Conservation (phyloP, 352 stramenopile species). For the Thalassiosira allenii region DNA sequence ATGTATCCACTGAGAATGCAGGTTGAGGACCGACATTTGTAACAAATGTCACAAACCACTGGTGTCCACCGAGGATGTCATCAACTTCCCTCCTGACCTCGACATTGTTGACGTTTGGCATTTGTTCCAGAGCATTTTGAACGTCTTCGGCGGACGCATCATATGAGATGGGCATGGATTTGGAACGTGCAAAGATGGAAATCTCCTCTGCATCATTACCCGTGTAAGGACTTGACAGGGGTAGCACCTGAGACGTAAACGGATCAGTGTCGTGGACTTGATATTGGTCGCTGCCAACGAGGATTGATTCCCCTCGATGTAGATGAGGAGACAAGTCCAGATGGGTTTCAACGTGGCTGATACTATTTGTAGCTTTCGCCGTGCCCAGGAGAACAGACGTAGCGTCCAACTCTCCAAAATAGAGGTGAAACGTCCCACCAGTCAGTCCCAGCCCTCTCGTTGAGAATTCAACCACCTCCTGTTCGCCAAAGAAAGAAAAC, state of each 20-base stretch:
- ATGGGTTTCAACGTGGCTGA: conserved; percentile 86
- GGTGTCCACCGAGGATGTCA: conserved; percentile 58
- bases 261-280: conserved; percentile 84
- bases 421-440: conserved; percentile 77
- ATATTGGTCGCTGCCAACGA: conserved; percentile 87
- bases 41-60: conserved; percentile 91
- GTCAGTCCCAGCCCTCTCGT: conserved; percentile 52
- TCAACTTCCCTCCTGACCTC: conserved; percentile 67
- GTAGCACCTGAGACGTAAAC: conserved; percentile 87
- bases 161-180: conserved; percentile 72
- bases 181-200: conserved; percentile 58
- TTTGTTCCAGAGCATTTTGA: conserved; percentile 75
- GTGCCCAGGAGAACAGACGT: conserved; percentile 68
- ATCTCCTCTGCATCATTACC: conserved; percentile 59
- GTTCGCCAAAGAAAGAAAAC: conserved; percentile 59
- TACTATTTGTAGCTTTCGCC: conserved; percentile 60
- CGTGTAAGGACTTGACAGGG: conserved; percentile 85
- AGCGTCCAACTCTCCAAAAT: conserved; percentile 72
- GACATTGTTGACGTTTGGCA: conserved; percentile 79
- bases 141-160: conserved; percentile 72
- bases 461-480: conserved; percentile 64
- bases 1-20: conserved; percentile 56
- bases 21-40: conserved; percentile 91
- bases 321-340: conserved; percentile 90
- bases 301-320: conserved; percentile 87